phyloP scores from a whole-genome alignment of 495 filamentous ascomycete species.

The Penicillium maclennaniae region DNA sequence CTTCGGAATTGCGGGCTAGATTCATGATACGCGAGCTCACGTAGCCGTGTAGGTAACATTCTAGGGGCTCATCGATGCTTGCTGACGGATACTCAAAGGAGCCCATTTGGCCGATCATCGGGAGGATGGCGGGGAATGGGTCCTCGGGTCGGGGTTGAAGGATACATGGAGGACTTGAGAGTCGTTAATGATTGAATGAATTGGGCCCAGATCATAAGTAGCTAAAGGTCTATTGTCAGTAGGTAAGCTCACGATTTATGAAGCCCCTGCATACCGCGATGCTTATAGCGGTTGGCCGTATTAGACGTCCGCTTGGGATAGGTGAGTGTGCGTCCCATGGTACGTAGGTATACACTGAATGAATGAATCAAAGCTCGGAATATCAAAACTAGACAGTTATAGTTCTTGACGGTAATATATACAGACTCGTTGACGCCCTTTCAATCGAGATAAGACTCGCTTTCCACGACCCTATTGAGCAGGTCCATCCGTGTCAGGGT shows the following conservation, averaged over 20 bases:
- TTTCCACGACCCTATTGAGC: conserved; percentile 9
- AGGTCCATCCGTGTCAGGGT: conserved; percentile 18
- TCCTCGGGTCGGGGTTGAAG: conserved; percentile 60
- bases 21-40: conserved; percentile 76
- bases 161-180: conserved; percentile 79
- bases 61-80: conserved; percentile 59
- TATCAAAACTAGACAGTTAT: too few relatives aligned
- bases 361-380: background rate
- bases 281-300: conserved; percentile 68
- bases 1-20: conserved; percentile 50
- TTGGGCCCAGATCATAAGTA: conserved; percentile 68
- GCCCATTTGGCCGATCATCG: conserved; percentile 86
- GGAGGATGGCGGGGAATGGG: conserved; percentile 73
- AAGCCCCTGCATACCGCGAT: conserved; percentile 50
- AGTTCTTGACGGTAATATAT: too few relatives aligned
- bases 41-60: conserved; percentile 88
- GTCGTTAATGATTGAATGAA: conserved; percentile 77
- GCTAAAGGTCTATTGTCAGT: conserved; percentile 41
- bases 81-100: conserved; percentile 63
- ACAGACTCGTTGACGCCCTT: background rate
- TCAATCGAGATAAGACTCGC: conserved; percentile 2
- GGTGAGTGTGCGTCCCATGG: conserved; percentile 52
- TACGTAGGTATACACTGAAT: background rate
- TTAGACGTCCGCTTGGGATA: conserved; percentile 66
- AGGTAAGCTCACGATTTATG: background rate